Base-by-base conservation (phyloP, 2,329 filamentous ascomycete genomes). In the Botrytis fabae region DNA sequence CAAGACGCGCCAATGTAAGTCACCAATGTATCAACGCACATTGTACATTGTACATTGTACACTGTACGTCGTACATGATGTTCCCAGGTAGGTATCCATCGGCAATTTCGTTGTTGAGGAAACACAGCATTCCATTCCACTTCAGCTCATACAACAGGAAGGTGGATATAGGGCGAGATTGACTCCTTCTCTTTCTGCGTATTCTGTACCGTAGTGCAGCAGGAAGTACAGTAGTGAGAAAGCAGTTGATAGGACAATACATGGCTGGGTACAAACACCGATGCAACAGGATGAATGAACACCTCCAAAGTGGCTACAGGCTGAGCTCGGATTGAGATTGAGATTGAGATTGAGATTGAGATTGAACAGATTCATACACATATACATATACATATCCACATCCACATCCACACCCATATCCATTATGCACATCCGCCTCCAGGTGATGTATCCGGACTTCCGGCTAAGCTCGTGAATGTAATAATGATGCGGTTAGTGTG, bases 91-190 rank as follows among this genome's bases (percentile, higher is more conserved):
- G 61, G 61, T 63, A 40, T 54, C 46, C 46, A 42, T 69, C 66
- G 66, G 57, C 16, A 44, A 59, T 57, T 28, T 65, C 18, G 28
- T 70, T 35, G 40, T 48, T 22, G 20, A 20, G 44, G 38, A 2
- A 38, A 20, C 28, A 71, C 46, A 42, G 54, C 46, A 71, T 71
- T 18, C 60, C 51, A 70, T 63, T 65, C 44, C 46, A 57, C 35
- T 65, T 65, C 46, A 65, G 60, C 46, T 71, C n/a, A 32, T 44
- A 66, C 46, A 44, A 57, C 60, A 71, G 60, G 69, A 65, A 65
- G 69, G 69, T 71, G 60, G 69, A 65, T 71, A 42, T 57, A 48
- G 22, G 28, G 57, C 25, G 66, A n/a, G 42, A 28, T 48, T 70
- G 54, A n/a, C 54, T 62, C 54, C 28, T 48, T 51, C 69, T 64